Evolutionary conservation across 2,329 filamentous ascomycete species (phyloP), one percentile per base, ranked within the genome.

Genomic region (Pseudocercospora fuligena): DNA sequence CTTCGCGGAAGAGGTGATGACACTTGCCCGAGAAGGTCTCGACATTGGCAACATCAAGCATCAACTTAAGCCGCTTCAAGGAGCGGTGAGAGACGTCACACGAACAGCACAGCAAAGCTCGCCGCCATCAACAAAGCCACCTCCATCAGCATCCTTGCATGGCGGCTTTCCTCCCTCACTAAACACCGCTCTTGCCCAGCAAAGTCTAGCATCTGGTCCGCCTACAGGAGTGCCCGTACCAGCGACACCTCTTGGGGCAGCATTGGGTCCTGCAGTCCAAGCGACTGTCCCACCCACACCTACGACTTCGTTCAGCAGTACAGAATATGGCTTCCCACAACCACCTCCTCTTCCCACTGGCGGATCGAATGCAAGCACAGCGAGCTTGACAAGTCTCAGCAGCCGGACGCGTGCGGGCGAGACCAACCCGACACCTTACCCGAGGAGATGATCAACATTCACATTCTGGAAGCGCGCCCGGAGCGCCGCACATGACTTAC

Each of bases 211-310:
- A 16, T 36, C 59, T 16, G 60, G 61, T 6, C 81, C 86, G 9
- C 56, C 56, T 19, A 58, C 56, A 11, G 56, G 56, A 58, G 31
- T 58, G 2, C 83, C 86, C 11, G 81, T 93, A 43, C 93, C 94
- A 8, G 93, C 95, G 74, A 97, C 94, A 1, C 94, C 94, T 7
- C 86, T 97, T 68, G 95, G 92, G 73, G 94, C 93, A 16, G 94
- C 94, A 1, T 84, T 97, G 5, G 94, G 94, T 0, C 93, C 94
- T 5, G 94, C 94, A 21, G 92, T 93, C 63, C 93, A 97, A 79
- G 93, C 94, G 0, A 97, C 93, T 0, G 67, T 69, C 21, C 67
- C 69, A 21, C 71, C 68, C 61, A 70, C 58, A 47, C 70, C 57
- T 25, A 69, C 61, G 21, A 66, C 67, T 7, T 61, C 63, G 23